Conservation (phyloP, 768 basidiomycete species). For the Naganishia friedmannii region DNA sequence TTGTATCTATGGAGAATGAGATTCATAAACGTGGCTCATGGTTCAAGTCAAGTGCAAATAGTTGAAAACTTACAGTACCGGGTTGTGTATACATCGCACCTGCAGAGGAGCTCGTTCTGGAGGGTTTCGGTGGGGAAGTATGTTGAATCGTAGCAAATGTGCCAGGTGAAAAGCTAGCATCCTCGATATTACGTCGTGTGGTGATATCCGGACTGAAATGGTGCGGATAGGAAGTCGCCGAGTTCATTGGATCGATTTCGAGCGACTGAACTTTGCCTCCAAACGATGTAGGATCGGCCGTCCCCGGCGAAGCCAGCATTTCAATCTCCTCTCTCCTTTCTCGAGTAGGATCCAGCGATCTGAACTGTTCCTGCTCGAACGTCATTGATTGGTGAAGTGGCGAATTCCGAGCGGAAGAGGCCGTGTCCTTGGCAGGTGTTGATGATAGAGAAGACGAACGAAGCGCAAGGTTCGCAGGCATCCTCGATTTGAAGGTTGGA, state of each 20-base stretch:
- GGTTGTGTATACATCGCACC: not conserved
- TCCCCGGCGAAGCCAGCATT: not conserved
- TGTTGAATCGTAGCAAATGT: not conserved
- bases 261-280: not conserved
- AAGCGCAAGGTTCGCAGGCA: constrained; percentile 9
- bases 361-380: constrained; percentile 5
- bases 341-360: not conserved
- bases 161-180: not conserved
- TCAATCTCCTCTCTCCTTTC: constrained; percentile 3
- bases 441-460: not conserved
- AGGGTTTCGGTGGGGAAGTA: not conserved
- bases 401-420: not conserved
- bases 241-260: not conserved
- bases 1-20: not conserved
- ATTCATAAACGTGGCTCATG: not conserved
- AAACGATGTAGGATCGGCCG: not conserved
- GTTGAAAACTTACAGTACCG: not conserved
- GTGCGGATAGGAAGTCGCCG: not conserved
- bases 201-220: not conserved
- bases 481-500: constrained; percentile 10
- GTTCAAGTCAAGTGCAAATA: not conserved
- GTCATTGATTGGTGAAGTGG: constrained; percentile 2
- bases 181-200: not conserved
- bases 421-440: not conserved
- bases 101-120: not conserved